Evolutionary conservation across 306 rosid species (phyloP).

Genomic region (Vigna radiata): DNA sequence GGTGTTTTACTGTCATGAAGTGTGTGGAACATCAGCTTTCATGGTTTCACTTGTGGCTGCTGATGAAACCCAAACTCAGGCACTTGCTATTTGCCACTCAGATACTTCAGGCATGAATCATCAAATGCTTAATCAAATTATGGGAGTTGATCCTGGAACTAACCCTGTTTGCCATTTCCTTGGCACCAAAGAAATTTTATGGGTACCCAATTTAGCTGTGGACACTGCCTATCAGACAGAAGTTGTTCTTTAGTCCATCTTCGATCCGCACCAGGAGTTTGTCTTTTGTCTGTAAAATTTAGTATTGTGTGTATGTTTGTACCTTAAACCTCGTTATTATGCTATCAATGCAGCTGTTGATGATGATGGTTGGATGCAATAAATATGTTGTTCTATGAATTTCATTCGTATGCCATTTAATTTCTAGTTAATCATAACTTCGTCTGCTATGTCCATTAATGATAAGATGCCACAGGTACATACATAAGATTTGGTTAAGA

Average conservation of each 20-base stretch:
- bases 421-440: too few relatives aligned
- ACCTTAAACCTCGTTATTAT: too few relatives aligned
- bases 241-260: background rate
- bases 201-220: background rate
- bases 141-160: conserved; percentile 2
- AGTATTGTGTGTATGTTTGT: too few relatives aligned
- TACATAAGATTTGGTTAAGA: too few relatives aligned
- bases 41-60: conserved; percentile 51
- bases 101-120: background rate
- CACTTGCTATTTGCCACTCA: background rate
- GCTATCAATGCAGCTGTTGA: too few relatives aligned
- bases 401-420: too few relatives aligned
- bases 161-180: conserved; percentile 1
- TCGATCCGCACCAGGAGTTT: background rate
- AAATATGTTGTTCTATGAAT: too few relatives aligned
- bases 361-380: too few relatives aligned
- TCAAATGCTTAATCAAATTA: background rate
- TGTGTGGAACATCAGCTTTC: conserved; percentile 30
- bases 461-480: too few relatives aligned
- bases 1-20: conserved; percentile 65
- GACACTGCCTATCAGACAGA: background rate
- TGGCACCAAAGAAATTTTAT: background rate
- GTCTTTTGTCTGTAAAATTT: too few relatives aligned
- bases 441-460: too few relatives aligned
- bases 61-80: conserved; percentile 47